Conservation (phyloP, 768 basidiomycete genomes). For the Agaricus sinodeliciosus region DNA sequence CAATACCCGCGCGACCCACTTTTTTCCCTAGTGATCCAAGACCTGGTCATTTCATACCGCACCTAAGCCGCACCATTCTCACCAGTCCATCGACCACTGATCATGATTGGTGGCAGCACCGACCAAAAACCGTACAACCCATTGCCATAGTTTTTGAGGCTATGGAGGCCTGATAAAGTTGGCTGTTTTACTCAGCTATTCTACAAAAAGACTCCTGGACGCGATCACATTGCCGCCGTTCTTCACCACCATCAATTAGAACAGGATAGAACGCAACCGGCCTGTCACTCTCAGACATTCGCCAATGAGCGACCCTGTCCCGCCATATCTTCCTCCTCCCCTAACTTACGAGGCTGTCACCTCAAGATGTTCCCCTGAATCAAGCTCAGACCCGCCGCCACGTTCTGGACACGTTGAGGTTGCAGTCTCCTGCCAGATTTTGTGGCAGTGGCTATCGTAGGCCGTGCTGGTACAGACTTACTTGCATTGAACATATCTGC, state of each 20-base stretch:
- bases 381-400: neutral
- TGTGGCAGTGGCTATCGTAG: too few relatives aligned
- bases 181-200: slow-evolving; percentile 26
- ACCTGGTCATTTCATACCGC: neutral
- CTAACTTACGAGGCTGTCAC: slow-evolving; percentile 30
- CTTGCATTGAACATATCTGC: too few relatives aligned
- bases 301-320: slow-evolving; percentile 36
- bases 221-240: slow-evolving; percentile 36
- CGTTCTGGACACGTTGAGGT: slow-evolving; percentile 13
- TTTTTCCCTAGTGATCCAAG: neutral
- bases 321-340: slow-evolving; percentile 47
- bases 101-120: slow-evolving; percentile 6
- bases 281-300: slow-evolving; percentile 22
- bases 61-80: slow-evolving; percentile 9
- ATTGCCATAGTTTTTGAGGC: slow-evolving; percentile 39
- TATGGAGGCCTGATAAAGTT: slow-evolving; percentile 32
- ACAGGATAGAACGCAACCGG: slow-evolving; percentile 31
- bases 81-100: slow-evolving; percentile 10
- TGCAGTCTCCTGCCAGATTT: slow-evolving; percentile 5
- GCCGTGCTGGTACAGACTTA: too few relatives aligned
- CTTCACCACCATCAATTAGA: slow-evolving; percentile 41
- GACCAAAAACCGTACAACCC: slow-evolving; percentile 20
- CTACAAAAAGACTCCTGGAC: slow-evolving; percentile 37
- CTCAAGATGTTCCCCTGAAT: neutral
- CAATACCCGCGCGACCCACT: slow-evolving; percentile 3